Percentiles rank a stretch among this genome's conserved stretches.
Conservation (phyloP, 768 basidiomycete species). For the Termitomyces sp. region DNA sequence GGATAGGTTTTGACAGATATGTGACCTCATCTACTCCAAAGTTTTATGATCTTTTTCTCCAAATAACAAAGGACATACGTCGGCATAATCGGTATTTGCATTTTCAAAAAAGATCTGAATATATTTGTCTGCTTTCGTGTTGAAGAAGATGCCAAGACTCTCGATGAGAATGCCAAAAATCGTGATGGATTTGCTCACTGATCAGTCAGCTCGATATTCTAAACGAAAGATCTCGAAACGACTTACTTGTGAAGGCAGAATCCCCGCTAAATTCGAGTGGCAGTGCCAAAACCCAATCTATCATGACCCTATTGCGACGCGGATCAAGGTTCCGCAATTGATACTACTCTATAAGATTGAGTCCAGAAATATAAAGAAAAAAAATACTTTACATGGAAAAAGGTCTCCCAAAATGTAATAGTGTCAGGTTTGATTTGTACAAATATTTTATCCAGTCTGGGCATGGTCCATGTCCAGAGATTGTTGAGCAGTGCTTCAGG, state of each 20-base stretch:
- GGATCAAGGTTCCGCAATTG: constrained; percentile 73
- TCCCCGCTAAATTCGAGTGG: constrained; percentile 82
- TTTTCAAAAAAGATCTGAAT: constrained; percentile 71
- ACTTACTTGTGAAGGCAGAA: constrained; percentile 83
- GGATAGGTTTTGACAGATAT: constrained; percentile 67
- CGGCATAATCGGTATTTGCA: constrained; percentile 80
- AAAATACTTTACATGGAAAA: constrained; percentile 48
- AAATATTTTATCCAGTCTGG: constrained; percentile 62
- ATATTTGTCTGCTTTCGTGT: constrained; percentile 65
- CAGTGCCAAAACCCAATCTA: constrained; percentile 75
- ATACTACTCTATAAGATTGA: constrained; percentile 30
- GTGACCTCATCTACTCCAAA: constrained; percentile 56
- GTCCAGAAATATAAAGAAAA: not conserved
- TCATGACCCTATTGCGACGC: constrained; percentile 66
- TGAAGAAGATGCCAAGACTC: constrained; percentile 63
- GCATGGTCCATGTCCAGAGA: constrained; percentile 73
- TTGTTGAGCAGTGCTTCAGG: constrained; percentile 44
- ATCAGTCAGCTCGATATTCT: not conserved
- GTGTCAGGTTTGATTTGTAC: constrained; percentile 86
- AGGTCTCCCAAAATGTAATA: constrained; percentile 67
- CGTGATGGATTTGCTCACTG: constrained; percentile 77
- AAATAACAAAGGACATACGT: constrained; percentile 43
- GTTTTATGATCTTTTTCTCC: constrained; percentile 4
- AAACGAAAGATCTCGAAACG: not conserved
- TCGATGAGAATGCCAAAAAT: constrained; percentile 68